Evolutionary conservation across 2,329 filamentous ascomycete genomes (phyloP).

Genomic region (Mollisia scopiformis): DNA sequence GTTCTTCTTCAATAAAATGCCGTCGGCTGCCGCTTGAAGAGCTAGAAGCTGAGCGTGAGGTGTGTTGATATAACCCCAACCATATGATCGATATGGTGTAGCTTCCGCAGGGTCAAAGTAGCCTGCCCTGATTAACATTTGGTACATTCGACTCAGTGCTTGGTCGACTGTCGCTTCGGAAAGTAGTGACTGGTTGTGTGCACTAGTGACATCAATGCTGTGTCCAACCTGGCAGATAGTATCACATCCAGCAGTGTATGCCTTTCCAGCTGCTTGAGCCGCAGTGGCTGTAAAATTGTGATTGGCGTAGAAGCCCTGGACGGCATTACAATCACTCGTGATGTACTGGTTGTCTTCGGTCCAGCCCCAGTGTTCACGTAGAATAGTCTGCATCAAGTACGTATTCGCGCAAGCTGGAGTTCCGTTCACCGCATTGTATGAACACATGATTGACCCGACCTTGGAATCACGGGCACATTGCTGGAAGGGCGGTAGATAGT

Average conservation of each 20-base stretch:
- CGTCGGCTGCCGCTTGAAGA: constrained; percentile 16
- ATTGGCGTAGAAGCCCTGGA: constrained; percentile 53
- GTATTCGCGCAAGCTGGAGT: constrained; percentile 64
- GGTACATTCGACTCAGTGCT: constrained; percentile 54
- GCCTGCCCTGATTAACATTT: constrained; percentile 55
- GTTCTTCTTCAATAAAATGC: constrained; percentile 24
- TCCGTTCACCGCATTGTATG: constrained; percentile 68
- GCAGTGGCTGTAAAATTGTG: constrained; percentile 40
- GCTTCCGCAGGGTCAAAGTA: constrained; percentile 55
- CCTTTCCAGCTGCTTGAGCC: constrained; percentile 20
- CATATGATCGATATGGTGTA: constrained; percentile 52
- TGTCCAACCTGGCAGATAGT: constrained; percentile 4
- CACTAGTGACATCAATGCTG: constrained; percentile 1
- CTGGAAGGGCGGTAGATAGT: constrained; percentile 69
- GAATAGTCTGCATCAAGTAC: constrained; percentile 63
- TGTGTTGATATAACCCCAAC: constrained; percentile 43
- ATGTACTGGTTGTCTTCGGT: constrained; percentile 63
- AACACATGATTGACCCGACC: constrained; percentile 61
- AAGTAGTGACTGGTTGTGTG: constrained; percentile 41
- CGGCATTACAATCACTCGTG: constrained; percentile 50
- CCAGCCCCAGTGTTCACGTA: constrained; percentile 69
- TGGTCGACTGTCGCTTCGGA: constrained; percentile 49
- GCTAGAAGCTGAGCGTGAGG: constrained; percentile 15
- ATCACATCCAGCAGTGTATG: constrained; percentile 18
- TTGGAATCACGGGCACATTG: constrained; percentile 61